These are phyloP conservation scores for Colletotrichum limetticola DNA, from an alignment of 2,329 filamentous ascomycete species.

Conservation along the genomic window DNA sequence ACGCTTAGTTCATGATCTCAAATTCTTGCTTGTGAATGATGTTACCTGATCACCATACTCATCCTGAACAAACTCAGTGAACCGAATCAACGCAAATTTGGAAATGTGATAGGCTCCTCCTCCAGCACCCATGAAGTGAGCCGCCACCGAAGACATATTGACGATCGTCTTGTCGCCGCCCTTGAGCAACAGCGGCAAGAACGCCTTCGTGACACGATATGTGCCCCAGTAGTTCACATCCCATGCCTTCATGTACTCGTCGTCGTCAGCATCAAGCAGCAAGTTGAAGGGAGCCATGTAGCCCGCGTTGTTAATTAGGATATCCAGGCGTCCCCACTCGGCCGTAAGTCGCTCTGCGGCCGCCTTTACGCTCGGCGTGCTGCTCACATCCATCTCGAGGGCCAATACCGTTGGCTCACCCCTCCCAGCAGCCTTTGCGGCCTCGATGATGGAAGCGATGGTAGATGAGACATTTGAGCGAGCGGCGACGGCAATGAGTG, in stretches of 20 bases:
- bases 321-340: slow-evolving; percentile 49
- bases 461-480: slow-evolving; percentile 57
- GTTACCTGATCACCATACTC: slow-evolving; percentile 50
- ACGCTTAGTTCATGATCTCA: background rate
- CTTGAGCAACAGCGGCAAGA: slow-evolving; percentile 58
- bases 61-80: slow-evolving; percentile 58
- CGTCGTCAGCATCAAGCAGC: slow-evolving; percentile 47
- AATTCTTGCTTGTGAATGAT: background rate
- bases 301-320: slow-evolving; percentile 57
- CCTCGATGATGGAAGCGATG: slow-evolving; percentile 46
- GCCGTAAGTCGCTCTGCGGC: slow-evolving; percentile 39
- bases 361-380: slow-evolving; percentile 44
- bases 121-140: slow-evolving; percentile 46
- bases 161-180: slow-evolving; percentile 53
- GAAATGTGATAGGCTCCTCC: slow-evolving; percentile 56
- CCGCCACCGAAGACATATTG: slow-evolving; percentile 57
- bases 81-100: slow-evolving; percentile 60
- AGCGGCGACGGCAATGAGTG: slow-evolving; percentile 63
- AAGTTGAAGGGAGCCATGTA: slow-evolving; percentile 47
- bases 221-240: slow-evolving; percentile 63
- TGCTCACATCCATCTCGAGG: slow-evolving; percentile 51
- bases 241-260: slow-evolving; percentile 58
- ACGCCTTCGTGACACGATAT: slow-evolving; percentile 55
- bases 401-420: slow-evolving; percentile 52
- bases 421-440: slow-evolving; percentile 44